Base-by-base conservation (phyloP, 768 basidiomycete species). In the Pisolithus marmoratus region DNA sequence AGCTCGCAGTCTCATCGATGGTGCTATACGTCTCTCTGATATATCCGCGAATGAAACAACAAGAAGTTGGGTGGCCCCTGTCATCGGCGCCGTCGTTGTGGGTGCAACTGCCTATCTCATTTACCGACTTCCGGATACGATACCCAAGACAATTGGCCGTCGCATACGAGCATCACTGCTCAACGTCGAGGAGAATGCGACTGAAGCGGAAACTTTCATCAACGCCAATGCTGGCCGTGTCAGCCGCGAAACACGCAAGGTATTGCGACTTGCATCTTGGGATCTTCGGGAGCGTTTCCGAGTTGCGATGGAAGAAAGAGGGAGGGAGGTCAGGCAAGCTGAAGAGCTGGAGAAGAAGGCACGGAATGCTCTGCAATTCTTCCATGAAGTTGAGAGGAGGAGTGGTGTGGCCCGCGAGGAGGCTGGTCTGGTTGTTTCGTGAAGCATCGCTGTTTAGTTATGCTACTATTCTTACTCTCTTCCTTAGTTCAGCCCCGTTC, bases 101-200 rank as follows among this genome's bases (percentile, higher is more conserved):
- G 90, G 91, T 14, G 70, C 87, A 22, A 80, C 82, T 1, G 83
- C 82, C 2, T 97, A 94, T 72, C 72, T 96, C 54, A 74, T 97
- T 50, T 71, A 89, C 59, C 93, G 96, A 61, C 79, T 99, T 20
- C 96, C 96, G 0, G 79, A 72, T 61, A 83, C 93, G 4, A 85
- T 99, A 58, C 95, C 96, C 40, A 80, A 82, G 53, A 95, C 90
- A 12, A 80, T 98, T 52, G 96, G 96, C 9, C 78, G 92, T 51
- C 81, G 92, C 49, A 82, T 98, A 51, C 80, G 79, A 55, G 74
- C 81, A 3, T 78, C 83, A 3, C 77, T 96, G 8, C 61, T 77
- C 15, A 72, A 67, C 29, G 57, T 64, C n/a, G 73, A 74, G 41
- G 75, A 75, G 27, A 72, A 67, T 22, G 70, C 74, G 19, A 77